phyloP scores from a whole-genome alignment of 306 rosid genomes.

The Prunus persica region DNA sequence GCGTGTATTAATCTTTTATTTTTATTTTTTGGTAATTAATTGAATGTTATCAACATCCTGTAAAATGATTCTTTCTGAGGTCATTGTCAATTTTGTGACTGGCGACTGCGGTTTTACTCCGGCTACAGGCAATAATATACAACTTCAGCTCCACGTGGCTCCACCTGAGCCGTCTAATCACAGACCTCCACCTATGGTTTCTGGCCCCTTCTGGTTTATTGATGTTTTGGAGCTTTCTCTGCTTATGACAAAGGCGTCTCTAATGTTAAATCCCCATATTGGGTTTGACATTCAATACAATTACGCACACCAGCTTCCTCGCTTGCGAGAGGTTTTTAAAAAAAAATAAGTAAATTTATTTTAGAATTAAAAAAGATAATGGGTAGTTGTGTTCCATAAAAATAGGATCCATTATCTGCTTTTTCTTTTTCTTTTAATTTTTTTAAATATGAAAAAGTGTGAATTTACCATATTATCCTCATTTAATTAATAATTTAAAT shows the following conservation, averaged over 20 bases:
- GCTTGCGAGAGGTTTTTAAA: no score
- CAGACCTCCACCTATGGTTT: background rate
- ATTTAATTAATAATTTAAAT: no score
- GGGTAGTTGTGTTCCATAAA: no score
- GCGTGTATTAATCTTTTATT: background rate
- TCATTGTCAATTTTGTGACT: background rate
- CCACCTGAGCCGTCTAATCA: background rate
- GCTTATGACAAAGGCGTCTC: background rate
- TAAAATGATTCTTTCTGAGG: background rate
- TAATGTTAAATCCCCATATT: background rate
- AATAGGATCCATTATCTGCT: no score
- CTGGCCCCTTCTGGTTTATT: background rate
- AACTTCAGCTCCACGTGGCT: conserved; percentile 1
- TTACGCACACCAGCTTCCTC: background rate
- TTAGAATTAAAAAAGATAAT: no score
- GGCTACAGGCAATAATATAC: background rate
- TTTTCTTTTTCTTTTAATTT: no score
- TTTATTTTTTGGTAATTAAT: background rate
- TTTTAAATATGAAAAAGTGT: no score
- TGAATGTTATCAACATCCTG: background rate
- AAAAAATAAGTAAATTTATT: no score
- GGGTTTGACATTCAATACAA: background rate
- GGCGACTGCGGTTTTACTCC: background rate
- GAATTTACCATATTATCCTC: no score
- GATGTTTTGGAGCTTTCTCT: conserved; percentile 1